Percentiles rank a stretch among this genome's conserved stretches.
Conservation (phyloP, 768 basidiomycete species). For the Sporobolomyces roseus region DNA sequence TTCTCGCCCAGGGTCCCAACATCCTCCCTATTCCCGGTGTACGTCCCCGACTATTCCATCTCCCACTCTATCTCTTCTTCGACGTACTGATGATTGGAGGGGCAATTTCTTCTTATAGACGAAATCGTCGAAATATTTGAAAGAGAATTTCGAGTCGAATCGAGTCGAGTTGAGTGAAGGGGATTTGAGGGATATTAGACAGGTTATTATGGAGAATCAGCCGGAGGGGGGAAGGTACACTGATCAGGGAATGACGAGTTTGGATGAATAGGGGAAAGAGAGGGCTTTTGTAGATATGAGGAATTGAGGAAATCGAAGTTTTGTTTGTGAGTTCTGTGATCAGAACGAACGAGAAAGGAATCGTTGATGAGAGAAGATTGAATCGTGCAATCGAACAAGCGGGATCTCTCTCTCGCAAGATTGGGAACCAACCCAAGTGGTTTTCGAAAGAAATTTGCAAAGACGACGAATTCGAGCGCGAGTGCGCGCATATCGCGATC, state of each 20-base stretch:
- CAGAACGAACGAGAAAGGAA: too few relatives aligned
- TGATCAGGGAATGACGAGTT: neutral
- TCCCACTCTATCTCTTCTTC: slow-evolving; percentile 39
- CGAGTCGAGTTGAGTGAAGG: slow-evolving; percentile 52
- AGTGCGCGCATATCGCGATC: too few relatives aligned
- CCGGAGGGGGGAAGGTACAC: slow-evolving; percentile 53
- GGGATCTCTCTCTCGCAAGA: too few relatives aligned
- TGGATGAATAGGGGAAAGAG: slow-evolving; percentile 6
- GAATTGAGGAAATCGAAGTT: too few relatives aligned
- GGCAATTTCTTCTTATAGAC: slow-evolving; percentile 4
- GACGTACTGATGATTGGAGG: neutral
- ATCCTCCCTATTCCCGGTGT: slow-evolving; percentile 47
- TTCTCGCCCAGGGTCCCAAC: slow-evolving; percentile 44
- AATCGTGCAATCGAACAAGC: too few relatives aligned
- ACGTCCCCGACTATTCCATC: slow-evolving; percentile 23
- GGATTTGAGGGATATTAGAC: slow-evolving; percentile 53
- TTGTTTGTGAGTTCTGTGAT: too few relatives aligned
- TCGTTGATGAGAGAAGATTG: too few relatives aligned
- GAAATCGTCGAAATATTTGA: slow-evolving; percentile 52
- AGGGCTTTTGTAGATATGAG: too few relatives aligned
- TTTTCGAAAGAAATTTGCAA: too few relatives aligned
- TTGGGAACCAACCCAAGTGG: too few relatives aligned
- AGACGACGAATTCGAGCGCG: too few relatives aligned
- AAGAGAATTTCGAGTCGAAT: slow-evolving; percentile 55
- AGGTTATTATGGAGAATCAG: slow-evolving; percentile 49